Percentiles rank a stretch among this genome's conserved stretches.
phyloP scores from a whole-genome alignment of 805 yeast genomes.

The Pichia heedii region DNA sequence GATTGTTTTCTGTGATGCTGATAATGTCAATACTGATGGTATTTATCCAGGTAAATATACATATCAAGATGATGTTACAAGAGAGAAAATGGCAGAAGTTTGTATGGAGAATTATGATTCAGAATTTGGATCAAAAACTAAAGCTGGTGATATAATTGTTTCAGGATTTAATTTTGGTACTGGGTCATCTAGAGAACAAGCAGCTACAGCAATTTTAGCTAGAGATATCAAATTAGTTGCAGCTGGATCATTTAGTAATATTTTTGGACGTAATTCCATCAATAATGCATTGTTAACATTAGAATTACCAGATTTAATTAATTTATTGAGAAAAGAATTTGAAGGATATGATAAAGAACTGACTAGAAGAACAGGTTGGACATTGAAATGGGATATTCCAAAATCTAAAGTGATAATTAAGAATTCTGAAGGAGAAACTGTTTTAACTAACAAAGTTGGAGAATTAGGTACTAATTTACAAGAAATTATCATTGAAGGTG shows the following conservation, averaged over 20 bases:
- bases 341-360: slow-evolving; percentile 43
- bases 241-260: slow-evolving; percentile 96
- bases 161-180: slow-evolving; percentile 97
- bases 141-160: slow-evolving; percentile 77
- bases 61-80: slow-evolving; percentile 93
- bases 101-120: slow-evolving; percentile 98
- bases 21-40: slow-evolving; percentile 95
- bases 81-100: slow-evolving; percentile 95
- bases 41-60: slow-evolving; percentile 99
- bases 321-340: slow-evolving; percentile 64
- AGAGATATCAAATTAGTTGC: slow-evolving; percentile 88
- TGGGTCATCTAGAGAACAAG: slow-evolving; percentile 98
- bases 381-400: slow-evolving; percentile 86
- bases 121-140: slow-evolving; percentile 73
- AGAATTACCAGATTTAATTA: slow-evolving; percentile 83
- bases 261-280: slow-evolving; percentile 90
- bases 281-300: slow-evolving; percentile 91
- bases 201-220: slow-evolving; percentile 96
- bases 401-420: slow-evolving; percentile 71
- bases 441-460: slow-evolving; percentile 82
- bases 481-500: slow-evolving; percentile 95
- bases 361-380: slow-evolving; percentile 93
- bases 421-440: slow-evolving; percentile 51
- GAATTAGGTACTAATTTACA: slow-evolving; percentile 93
- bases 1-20: slow-evolving; percentile 91